Percentiles rank a stretch among this genome's conserved stretches.
Conservation (phyloP, 2,329 filamentous ascomycete species). For the Ceratocystis papillata region DNA sequence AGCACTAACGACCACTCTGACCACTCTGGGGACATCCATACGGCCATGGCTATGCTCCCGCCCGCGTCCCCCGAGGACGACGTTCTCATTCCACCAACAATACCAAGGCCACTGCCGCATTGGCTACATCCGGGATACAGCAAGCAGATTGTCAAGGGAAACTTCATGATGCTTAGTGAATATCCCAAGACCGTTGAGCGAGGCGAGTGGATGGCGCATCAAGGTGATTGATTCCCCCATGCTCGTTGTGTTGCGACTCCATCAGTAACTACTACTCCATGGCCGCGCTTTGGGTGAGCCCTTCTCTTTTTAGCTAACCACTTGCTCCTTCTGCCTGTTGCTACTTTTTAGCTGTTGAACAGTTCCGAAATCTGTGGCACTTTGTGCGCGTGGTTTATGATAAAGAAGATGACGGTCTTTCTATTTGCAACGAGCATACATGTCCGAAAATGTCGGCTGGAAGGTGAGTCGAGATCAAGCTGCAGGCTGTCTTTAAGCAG, state of each 20-base stretch:
- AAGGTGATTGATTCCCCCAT: constrained; percentile 42
- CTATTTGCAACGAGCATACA: constrained; percentile 64
- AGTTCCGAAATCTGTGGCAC: constrained; percentile 68
- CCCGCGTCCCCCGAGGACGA: constrained; percentile 22
- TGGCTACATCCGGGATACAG: constrained; percentile 58
- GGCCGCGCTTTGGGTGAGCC: constrained; percentile 21
- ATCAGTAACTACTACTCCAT: constrained; percentile 26
- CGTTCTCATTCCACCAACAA: constrained; percentile 20
- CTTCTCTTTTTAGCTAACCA: background rate
- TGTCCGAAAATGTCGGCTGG: constrained; percentile 82
- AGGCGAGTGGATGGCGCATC: constrained; percentile 80
- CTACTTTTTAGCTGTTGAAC: constrained; percentile 57
- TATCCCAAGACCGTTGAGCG: constrained; percentile 74
- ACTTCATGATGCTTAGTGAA: constrained; percentile 79
- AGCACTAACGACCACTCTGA: background rate
- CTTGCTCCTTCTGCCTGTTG: constrained; percentile 13
- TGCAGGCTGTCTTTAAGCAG: background rate
- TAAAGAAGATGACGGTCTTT: constrained; percentile 55
- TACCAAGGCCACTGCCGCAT: constrained; percentile 39
- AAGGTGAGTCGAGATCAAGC: constrained; percentile 45
- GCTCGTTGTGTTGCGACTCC: background rate
- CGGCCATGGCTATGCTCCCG: constrained; percentile 11
- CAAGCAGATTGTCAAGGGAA: constrained; percentile 74
- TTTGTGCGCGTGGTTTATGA: constrained; percentile 73
- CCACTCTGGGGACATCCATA: background rate